Conservation (phyloP, 192 early-diverging fungal species). For the Podila epicladia region DNA sequence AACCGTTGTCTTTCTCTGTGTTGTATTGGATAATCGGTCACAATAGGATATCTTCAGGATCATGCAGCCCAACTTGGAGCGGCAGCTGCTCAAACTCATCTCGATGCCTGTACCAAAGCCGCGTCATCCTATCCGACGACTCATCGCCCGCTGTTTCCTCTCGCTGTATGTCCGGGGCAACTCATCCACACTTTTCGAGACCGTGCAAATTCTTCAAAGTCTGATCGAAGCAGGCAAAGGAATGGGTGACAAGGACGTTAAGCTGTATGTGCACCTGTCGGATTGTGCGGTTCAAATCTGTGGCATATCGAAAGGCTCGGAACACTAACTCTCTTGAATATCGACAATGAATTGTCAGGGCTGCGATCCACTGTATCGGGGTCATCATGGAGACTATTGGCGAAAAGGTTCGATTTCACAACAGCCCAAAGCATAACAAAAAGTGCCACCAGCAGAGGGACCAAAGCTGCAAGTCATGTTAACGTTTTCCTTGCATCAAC, state of each 20-base stretch:
- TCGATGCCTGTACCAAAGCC: slow-evolving; percentile 69
- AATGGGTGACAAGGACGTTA: slow-evolving; percentile 67
- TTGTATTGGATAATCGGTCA: too few species aligned
- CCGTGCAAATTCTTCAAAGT: slow-evolving; percentile 70
- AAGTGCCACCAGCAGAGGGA: neutral
- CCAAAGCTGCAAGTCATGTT: neutral
- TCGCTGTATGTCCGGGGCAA: slow-evolving; percentile 81
- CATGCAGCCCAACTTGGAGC: slow-evolving; percentile 78
- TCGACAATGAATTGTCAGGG: slow-evolving; percentile 47
- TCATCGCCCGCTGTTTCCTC: slow-evolving; percentile 77
- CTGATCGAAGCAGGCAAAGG: slow-evolving; percentile 65
- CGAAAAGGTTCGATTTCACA: slow-evolving; percentile 60
- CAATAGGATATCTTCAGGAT: slow-evolving; percentile 67
- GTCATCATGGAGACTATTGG: slow-evolving; percentile 81
- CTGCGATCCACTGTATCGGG: slow-evolving; percentile 80
- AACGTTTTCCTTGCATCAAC: neutral
- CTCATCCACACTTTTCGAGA: slow-evolving; percentile 80
- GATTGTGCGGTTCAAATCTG: too few species aligned
- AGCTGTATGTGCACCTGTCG: slow-evolving; percentile 61
- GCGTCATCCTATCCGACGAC: slow-evolving; percentile 70
- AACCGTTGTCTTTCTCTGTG: too few species aligned
- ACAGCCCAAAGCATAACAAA: neutral
- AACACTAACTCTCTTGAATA: too few species aligned
- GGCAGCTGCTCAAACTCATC: slow-evolving; percentile 75
- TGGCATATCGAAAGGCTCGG: too few species aligned